Base-by-base conservation (phyloP, 2,329 filamentous ascomycete species). In the Truncatella angustata region DNA sequence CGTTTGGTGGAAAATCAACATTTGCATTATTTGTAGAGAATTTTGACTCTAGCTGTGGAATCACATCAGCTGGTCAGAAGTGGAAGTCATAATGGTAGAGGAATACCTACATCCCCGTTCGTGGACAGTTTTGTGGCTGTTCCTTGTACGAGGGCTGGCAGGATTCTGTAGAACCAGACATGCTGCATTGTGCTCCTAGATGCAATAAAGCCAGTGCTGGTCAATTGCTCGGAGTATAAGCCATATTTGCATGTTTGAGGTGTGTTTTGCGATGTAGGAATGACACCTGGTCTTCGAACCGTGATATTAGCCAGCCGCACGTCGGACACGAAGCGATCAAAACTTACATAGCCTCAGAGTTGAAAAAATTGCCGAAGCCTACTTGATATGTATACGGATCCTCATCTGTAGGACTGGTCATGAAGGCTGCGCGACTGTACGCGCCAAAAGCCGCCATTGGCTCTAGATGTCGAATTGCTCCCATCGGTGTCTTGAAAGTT, bases 11-110 rank as follows among this genome's bases (percentile, higher is more conserved):
- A 11, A 67, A 68, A 5, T 69, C 70, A 12, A 74, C 68, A 39
- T 66, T 66, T 4, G 67, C 63, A 54, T 74, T 74, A 11, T 68
- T 61, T 6, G 71, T 68, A 4, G 72, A 62, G 55, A 74, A 75
- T 56, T 66, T 70, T 12, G 63, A 61, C 45, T 61, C 59, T 12
- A 61, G 51, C 59, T 60, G 16, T 14, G 3, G 26, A 4, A n/a
- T 23, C 20, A n/a, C 12, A 44, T 40, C 5, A 20, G 39, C 7
- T 9, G 28, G 7, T 14, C 28, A 32, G 28, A 32, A 9, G 3
- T 16, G 9, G 20, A 26, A 32, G 20, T 30, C 49, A 21, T 18
- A 6, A n/a, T 37, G 28, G 18, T 21, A 2, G 2, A 16, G 11
- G 7, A 11, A 45, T 21, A 36, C 50, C 40, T 46, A 47, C 49